Evolutionary conservation across 495 filamentous ascomycete genomes (phyloP), one percentile per base, ranked within the genome.

Genomic region (Aspergillus bridgeri): DNA sequence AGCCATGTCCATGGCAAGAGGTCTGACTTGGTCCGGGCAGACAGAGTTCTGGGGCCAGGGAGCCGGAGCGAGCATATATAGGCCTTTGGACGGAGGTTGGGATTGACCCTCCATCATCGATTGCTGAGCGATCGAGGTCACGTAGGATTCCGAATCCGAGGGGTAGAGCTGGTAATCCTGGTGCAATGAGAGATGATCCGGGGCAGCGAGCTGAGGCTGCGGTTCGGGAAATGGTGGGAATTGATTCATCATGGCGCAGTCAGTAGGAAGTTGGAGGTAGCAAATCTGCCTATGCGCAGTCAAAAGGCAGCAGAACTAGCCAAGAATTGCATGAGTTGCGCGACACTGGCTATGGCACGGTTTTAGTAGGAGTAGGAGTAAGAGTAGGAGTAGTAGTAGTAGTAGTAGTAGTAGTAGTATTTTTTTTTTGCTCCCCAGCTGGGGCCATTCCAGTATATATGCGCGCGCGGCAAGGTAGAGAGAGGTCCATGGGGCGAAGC

Each of bases 121-220:
- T 15, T 13, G 33, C 33, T 38, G 33, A 38, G 33, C 33, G 9
- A 38, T 15, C 33, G 33, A 38, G 9, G 33, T 38, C 8, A 38
- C 33, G 33, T 38, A 38, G 33, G 33, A 15, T 3, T 38, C 33
- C 33, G 33, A 38, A 4, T 38, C 33, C 9, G 33, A 38, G 9
- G 33, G 33, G 19, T 51, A 56, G 42, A 52, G 24, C 29, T 51
- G 58, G 9, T 55, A 58, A 9, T 54, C 58, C 49, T 60, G 42
- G 1, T 23, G 13, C 42, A 62, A 9, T 54, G 47, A 0, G 48
- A 47, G 13, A 18, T 24, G 38, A 23, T 33, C 44, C 15, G 44
- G 57, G 33, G 33, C 33, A 15, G 48, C 20, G 5, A 57, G 29
- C 15, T 57, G 55, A 24, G 22, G 18, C 19, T 46, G 55, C 22